Conservation (phyloP, 73 alveolate species). For the Paramecium pentaurelia region DNA sequence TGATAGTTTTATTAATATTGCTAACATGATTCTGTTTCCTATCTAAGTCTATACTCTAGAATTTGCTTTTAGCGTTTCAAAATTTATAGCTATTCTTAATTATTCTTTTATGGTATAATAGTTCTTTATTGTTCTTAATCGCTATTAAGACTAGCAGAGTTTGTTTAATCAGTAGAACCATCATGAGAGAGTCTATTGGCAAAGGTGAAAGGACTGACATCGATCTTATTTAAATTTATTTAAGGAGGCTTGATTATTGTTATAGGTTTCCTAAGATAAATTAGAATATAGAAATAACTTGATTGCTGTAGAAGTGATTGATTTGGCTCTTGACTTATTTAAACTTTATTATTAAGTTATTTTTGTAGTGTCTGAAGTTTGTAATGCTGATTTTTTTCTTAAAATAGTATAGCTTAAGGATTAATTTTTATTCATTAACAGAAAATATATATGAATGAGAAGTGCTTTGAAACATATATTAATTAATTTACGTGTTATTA, state of each 20-base stretch:
- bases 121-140: neutral
- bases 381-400: neutral
- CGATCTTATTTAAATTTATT: neutral
- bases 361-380: neutral
- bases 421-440: neutral
- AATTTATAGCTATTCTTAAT: neutral
- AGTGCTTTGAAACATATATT: neutral
- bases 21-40: neutral
- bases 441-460: neutral
- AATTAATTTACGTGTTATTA: conserved; percentile 20
- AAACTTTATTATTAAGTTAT: neutral
- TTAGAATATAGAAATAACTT: neutral
- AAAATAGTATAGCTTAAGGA: neutral
- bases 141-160: neutral
- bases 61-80: neutral
- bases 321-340: neutral
- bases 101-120: neutral
- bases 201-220: neutral
- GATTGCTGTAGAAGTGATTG: neutral
- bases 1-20: neutral
- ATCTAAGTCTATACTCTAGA: neutral
- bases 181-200: neutral
- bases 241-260: neutral
- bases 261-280: neutral
- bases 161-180: neutral